Conservation (phyloP, 768 basidiomycete species). For the Pleurotus eryngii region DNA sequence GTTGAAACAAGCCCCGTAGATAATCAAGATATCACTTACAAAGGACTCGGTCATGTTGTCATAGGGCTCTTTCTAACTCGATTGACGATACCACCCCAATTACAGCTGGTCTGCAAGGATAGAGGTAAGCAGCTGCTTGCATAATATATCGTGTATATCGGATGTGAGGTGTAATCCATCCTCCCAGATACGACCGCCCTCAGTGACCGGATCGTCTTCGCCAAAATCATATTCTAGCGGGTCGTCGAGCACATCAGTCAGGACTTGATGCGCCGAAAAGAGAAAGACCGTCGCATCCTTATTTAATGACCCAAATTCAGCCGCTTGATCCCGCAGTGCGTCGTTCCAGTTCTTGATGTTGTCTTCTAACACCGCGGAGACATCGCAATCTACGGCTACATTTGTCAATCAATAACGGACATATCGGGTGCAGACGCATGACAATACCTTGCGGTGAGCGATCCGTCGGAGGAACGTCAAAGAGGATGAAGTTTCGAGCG, state of each 20-base stretch:
- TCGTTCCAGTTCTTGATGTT: slow-evolving; percentile 30
- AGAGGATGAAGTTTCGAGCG: slow-evolving; percentile 32
- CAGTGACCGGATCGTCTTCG: slow-evolving; percentile 22
- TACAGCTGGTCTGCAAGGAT: not conserved
- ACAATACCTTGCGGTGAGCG: slow-evolving; percentile 31
- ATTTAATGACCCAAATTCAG: slow-evolving; percentile 19
- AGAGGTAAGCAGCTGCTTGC: slow-evolving; percentile 8
- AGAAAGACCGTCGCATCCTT: slow-evolving; percentile 24
- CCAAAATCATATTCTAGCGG: slow-evolving; percentile 25
- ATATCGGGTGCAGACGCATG: not conserved
- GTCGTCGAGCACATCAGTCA: slow-evolving; percentile 32
- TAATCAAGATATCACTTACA: no score
- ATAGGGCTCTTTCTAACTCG: no score
- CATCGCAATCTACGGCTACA: not conserved
- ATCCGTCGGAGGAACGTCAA: slow-evolving; percentile 36
- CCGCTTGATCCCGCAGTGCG: slow-evolving; percentile 16
- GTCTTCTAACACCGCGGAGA: not conserved
- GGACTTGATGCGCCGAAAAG: slow-evolving; percentile 27
- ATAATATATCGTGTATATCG: slow-evolving; percentile 29
- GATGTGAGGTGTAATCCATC: slow-evolving; percentile 35
- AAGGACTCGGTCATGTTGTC: no score
- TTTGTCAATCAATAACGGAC: not conserved
- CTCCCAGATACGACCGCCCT: slow-evolving; percentile 32
- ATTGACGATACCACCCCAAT: no score
- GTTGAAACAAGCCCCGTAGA: no score